Conservation (phyloP, 176 grass and related monocot genomes). For the Calamus simplicifolius region DNA sequence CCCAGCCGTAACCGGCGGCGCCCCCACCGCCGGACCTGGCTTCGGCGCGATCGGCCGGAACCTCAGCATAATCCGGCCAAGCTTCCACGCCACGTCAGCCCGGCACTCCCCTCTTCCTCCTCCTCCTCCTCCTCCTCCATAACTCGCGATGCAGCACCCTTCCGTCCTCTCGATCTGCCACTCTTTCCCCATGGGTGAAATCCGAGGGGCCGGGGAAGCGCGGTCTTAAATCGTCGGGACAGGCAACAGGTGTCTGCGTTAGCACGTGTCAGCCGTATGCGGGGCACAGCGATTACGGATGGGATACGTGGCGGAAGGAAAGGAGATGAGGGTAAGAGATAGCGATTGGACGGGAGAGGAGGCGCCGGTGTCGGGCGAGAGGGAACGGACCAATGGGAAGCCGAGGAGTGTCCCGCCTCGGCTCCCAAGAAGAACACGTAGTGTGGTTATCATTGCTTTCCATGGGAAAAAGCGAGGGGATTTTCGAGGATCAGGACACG, state of each 20-base stretch:
- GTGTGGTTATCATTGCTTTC: too few relatives aligned
- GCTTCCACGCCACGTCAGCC: conserved; percentile 28
- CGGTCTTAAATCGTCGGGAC: not conserved
- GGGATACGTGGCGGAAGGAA: conserved; percentile 27
- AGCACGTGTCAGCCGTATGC: conserved; percentile 21
- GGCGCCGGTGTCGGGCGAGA: not conserved
- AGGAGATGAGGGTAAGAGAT: conserved; percentile 38
- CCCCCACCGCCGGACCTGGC: conserved; percentile 28
- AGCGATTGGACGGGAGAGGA: not conserved
- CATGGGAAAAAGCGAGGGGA: too few relatives aligned
- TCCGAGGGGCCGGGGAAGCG: not conserved
- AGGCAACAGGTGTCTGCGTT: conserved; percentile 21
- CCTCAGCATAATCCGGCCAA: conserved; percentile 66
- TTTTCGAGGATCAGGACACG: too few relatives aligned
- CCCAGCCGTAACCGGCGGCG: not conserved
- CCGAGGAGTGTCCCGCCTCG: conserved; percentile 27
- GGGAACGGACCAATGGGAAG: conserved; percentile 25
- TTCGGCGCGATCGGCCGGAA: conserved; percentile 88
- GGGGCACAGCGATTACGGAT: conserved; percentile 17
- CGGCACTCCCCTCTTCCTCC: not conserved
- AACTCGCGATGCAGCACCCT: conserved; percentile 37
- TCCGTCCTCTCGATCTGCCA: conserved; percentile 48
- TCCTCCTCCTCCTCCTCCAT: not conserved
- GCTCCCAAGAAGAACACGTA: conserved; percentile 35
- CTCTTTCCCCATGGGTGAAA: conserved; percentile 1